Evolutionary conservation across 768 basidiomycete species (phyloP).

Genomic region (Lentinus brumalis): DNA sequence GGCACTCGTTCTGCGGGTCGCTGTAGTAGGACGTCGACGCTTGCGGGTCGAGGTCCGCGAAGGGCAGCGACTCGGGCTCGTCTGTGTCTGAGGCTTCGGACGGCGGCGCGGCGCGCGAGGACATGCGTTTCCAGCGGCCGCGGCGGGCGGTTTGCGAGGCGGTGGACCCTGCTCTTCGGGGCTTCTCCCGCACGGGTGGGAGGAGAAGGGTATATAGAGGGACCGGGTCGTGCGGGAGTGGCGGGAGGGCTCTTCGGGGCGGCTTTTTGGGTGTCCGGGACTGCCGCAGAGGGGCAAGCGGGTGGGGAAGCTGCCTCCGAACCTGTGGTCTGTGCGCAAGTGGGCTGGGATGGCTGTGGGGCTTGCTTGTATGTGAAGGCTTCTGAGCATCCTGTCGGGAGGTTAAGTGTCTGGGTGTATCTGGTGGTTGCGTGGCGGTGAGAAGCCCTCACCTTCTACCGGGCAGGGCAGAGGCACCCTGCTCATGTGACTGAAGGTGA

Average conservation of each 20-base stretch:
- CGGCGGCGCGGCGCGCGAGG: slow-evolving; percentile 26
- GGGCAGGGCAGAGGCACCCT: slow-evolving; percentile 20
- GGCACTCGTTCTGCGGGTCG: not conserved
- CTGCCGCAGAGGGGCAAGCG: not conserved
- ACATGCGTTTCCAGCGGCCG: slow-evolving; percentile 32
- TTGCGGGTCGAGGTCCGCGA: slow-evolving; percentile 26
- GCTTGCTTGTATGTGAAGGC: not conserved
- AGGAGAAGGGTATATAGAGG: not conserved
- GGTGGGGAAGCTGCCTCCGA: not conserved
- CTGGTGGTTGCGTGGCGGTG: not conserved
- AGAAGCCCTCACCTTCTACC: slow-evolving; percentile 10
- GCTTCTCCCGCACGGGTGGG: not conserved
- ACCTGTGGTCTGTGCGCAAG: slow-evolving; percentile 2
- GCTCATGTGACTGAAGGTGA: slow-evolving; percentile 19
- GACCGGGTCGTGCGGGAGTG: not conserved
- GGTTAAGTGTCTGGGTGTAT: not conserved
- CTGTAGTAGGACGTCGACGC: not conserved
- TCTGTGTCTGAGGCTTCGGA: slow-evolving; percentile 18
- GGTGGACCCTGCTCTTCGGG: not conserved
- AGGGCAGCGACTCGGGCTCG: slow-evolving; percentile 16
- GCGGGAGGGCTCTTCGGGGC: not conserved
- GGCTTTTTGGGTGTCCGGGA: not conserved
- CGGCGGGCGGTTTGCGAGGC: not conserved
- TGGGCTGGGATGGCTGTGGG: not conserved
- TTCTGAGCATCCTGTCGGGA: not conserved